These are phyloP conservation scores for Penicillium coprophilum DNA, from an alignment of 495 filamentous ascomycete genomes.

Conservation along the genomic window DNA sequence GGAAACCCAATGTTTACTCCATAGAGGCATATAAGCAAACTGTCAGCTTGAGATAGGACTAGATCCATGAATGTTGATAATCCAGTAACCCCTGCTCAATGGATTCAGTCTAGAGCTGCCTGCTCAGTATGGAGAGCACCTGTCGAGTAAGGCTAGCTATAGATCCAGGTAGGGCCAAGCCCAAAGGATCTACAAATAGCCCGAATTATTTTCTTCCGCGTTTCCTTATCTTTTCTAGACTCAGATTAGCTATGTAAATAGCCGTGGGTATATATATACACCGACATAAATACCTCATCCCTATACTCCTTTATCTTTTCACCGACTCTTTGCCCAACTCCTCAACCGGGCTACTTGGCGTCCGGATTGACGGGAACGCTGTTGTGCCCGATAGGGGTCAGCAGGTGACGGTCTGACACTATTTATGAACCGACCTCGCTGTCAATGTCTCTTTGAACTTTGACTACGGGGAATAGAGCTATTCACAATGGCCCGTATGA, in stretches of 20 bases:
- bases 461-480: neutral
- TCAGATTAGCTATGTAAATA: neutral
- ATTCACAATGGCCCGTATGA: constrained; percentile 39
- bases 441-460: neutral
- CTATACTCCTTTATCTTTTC: constrained; percentile 1
- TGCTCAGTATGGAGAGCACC: too few relatives aligned
- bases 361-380: constrained; percentile 22
- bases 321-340: constrained; percentile 13
- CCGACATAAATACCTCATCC: neutral
- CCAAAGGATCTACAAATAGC: neutral
- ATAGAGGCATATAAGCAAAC: too few relatives aligned
- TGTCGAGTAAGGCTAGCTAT: too few relatives aligned
- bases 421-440: neutral
- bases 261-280: neutral
- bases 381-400: constrained; percentile 11
- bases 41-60: neutral
- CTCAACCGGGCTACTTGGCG: neutral
- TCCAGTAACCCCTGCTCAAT: neutral
- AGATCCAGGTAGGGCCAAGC: neutral
- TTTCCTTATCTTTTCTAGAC: neutral
- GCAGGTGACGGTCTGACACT: constrained; percentile 8
- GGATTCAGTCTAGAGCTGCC: too few relatives aligned
- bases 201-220: neutral
- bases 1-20: neutral
- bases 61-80: neutral